Base-by-base conservation (phyloP, 495 filamentous ascomycete species). In the Podospora anserina region DNA sequence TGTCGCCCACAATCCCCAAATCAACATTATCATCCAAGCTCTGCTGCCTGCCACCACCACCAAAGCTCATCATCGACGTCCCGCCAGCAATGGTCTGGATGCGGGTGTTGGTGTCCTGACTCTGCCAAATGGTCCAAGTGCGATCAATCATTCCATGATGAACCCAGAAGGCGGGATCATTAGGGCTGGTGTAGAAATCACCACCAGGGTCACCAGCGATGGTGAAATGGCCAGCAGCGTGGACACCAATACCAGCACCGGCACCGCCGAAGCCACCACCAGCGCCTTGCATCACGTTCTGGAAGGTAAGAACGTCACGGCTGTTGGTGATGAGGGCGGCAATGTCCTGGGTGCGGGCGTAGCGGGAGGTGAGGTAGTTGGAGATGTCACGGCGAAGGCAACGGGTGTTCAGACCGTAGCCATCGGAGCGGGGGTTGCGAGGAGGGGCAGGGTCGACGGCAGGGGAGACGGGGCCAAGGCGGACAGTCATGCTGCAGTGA, bases 131-230 rank as follows among this genome's bases (percentile, higher is more conserved):
- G 78, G 84, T 84, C 84, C 85, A 92, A 7, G 84, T 73, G 7
- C 88, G 85, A 75, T 92, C 90, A 63, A 92, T 84, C 84, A 86
- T 86, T 44, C 79, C 83, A 74, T 92, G 90, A 75, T 91, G 89
- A 20, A 87, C 78, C 75, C 79, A 92, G 76, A 92, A 92, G 9
- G 82, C 82, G 19, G 89, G 89, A 66, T 92, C 90, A 23, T 87
- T 86, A n/a, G 89, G 86, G 58, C 82, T 86, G 18, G 79, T 81
- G 74, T 82, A 91, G 49, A 88, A 79, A 55, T 81, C 78, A 5
- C 75, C 79, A 32, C 76, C 77, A 1, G 79, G 80, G 68, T 81
- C 80, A 54, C 79, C 79, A 26, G 71, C 72, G 30, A 81, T 80
- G 60, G 77, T 82, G 66, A 76, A 82, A 68, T 83, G 82, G 60